phyloP scores from a whole-genome alignment of 345 rosid species.

The Firmiana major region DNA sequence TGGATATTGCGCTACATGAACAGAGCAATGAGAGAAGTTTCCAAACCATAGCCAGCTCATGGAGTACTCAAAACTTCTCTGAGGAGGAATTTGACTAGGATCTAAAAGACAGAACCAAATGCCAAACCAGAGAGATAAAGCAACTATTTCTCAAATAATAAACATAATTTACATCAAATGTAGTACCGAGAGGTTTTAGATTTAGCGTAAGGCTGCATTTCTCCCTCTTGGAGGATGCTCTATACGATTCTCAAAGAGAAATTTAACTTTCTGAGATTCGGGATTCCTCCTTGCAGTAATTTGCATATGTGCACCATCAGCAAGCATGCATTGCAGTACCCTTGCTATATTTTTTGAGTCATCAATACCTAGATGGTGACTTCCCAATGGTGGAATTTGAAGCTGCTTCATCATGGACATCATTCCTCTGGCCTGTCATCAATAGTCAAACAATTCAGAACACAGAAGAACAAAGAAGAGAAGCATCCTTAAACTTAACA shows the following conservation, averaged over 20 bases:
- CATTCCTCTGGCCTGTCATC: constrained; percentile 86
- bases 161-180: neutral
- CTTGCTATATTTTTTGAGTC: constrained; percentile 86
- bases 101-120: neutral
- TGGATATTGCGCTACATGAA: neutral
- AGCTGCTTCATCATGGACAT: constrained; percentile 84
- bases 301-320: constrained; percentile 63
- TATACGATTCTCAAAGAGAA: constrained; percentile 59
- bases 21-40: neutral
- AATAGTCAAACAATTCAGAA: constrained; percentile 8
- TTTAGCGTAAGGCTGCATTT: neutral
- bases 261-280: constrained; percentile 42
- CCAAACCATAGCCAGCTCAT: neutral
- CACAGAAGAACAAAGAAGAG: neutral
- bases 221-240: constrained; percentile 13
- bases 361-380: constrained; percentile 91
- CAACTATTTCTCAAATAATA: neutral
- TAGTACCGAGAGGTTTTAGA: neutral
- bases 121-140: neutral
- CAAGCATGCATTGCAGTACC: constrained; percentile 73
- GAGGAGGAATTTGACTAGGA: neutral
- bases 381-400: constrained; percentile 55
- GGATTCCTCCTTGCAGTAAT: constrained; percentile 74
- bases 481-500: neutral
- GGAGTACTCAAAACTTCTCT: neutral